phyloP scores from a whole-genome alignment of 345 rosid species.

The Corymbia maculata region DNA sequence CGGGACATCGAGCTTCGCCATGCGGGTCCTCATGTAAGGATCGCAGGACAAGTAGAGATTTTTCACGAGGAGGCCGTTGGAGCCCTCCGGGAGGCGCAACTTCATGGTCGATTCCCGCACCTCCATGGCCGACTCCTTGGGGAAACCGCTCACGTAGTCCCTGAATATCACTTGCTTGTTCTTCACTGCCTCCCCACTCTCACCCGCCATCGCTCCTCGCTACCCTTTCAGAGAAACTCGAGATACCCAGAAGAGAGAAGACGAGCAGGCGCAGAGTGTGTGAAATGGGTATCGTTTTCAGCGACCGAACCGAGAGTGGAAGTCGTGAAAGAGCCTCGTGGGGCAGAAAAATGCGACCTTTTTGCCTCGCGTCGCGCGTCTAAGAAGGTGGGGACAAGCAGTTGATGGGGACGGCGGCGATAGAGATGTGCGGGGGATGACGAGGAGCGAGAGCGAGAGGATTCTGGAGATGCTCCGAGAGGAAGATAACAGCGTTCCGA shows the following conservation, averaged over 20 bases:
- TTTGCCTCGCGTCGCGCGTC: neutral
- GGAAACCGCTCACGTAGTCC: neutral
- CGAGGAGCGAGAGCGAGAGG: neutral
- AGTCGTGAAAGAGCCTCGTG: neutral
- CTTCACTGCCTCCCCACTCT: neutral
- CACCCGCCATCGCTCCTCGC: neutral
- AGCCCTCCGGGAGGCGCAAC: neutral
- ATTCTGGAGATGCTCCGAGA: no score
- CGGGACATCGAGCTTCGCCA: neutral
- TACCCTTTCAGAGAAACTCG: neutral
- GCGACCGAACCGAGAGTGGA: neutral
- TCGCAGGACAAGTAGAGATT: conserved; percentile 53
- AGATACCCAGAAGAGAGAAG: neutral
- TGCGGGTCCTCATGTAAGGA: conserved; percentile 17
- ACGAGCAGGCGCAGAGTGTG: neutral
- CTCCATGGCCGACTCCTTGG: neutral
- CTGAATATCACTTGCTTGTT: conserved; percentile 9
- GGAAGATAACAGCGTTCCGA: no score
- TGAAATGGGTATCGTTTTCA: neutral
- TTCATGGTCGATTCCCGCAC: neutral
- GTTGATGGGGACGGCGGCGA: neutral
- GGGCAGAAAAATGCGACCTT: neutral
- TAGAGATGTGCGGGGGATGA: neutral
- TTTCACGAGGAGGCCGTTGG: conserved; percentile 29
- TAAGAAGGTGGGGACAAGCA: no score